Evolutionary conservation across 306 rosid genomes (phyloP).

Genomic region (Citrullus amarus): DNA sequence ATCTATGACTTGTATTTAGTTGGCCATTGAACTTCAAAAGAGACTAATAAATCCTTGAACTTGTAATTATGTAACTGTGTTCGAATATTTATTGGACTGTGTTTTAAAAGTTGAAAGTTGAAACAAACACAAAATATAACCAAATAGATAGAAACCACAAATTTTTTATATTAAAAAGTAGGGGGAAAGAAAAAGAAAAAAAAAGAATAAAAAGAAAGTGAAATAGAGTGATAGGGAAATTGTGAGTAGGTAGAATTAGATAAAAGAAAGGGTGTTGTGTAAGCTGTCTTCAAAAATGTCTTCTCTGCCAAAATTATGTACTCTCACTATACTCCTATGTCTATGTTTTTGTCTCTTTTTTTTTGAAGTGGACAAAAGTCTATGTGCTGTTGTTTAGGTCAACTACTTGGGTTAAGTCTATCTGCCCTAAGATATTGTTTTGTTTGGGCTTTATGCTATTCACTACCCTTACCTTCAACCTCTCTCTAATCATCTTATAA

Average conservation of each 20-base stretch:
- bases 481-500: not conserved
- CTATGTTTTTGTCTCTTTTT: not conserved
- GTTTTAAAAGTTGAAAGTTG: too few relatives aligned
- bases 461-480: not conserved
- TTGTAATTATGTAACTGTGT: too few relatives aligned
- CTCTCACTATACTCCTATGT: not conserved
- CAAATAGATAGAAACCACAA: too few relatives aligned
- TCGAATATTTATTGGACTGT: too few relatives aligned
- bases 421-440: not conserved
- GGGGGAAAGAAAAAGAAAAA: too few relatives aligned
- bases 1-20: too few relatives aligned
- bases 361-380: not conserved
- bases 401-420: not conserved
- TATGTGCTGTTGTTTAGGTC: not conserved
- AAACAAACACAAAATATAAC: too few relatives aligned
- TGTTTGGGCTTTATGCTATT: not conserved
- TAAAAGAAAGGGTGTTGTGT: constrained; percentile 12
- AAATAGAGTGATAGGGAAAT: too few relatives aligned
- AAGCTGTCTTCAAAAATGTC: constrained; percentile 35
- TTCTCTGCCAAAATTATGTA: constrained; percentile 12
- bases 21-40: too few relatives aligned
- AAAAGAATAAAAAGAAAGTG: too few relatives aligned
- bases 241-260: not conserved
- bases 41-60: too few relatives aligned
- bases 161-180: too few relatives aligned